phyloP scores from a whole-genome alignment of 192 early-diverging fungal species.

The Diversispora eburnea region DNA sequence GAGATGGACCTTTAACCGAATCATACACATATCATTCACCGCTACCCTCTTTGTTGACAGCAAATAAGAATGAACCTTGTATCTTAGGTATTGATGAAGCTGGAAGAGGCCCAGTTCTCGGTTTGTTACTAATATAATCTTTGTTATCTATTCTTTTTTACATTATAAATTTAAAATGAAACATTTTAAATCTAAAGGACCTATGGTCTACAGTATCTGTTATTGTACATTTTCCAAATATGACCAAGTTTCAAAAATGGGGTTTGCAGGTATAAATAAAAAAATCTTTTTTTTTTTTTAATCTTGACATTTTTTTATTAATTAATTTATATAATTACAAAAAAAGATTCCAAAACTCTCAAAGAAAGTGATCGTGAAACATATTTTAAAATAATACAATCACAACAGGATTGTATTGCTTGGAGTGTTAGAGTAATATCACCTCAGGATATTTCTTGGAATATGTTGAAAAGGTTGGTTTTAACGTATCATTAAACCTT shows the following conservation, averaged over 20 bases:
- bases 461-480: slow-evolving; percentile 76
- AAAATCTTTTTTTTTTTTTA: neutral
- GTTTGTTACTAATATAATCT: slow-evolving; percentile 29
- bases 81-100: slow-evolving; percentile 96
- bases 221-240: slow-evolving; percentile 68
- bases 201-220: slow-evolving; percentile 96
- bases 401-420: slow-evolving; percentile 63
- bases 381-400: slow-evolving; percentile 63
- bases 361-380: slow-evolving; percentile 69
- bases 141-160: neutral
- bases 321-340: neutral
- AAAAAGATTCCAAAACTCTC: slow-evolving; percentile 90
- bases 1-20: slow-evolving; percentile 4
- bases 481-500: neutral
- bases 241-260: slow-evolving; percentile 62
- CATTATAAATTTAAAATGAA: neutral
- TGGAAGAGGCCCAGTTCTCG: slow-evolving; percentile 92
- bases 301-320: neutral
- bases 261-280: slow-evolving; percentile 69
- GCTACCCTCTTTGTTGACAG: slow-evolving; percentile 31
- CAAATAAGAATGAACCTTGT: slow-evolving; percentile 40
- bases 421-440: slow-evolving; percentile 82
- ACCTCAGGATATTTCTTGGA: slow-evolving; percentile 88
- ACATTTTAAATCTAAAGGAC: slow-evolving; percentile 46
- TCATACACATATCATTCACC: slow-evolving; percentile 25